A percentile compares a stretch with the other conserved stretches of the same genome.
These are phyloP conservation scores for Vigna radiata DNA, from an alignment of 306 rosid species.

Conservation along the genomic window DNA sequence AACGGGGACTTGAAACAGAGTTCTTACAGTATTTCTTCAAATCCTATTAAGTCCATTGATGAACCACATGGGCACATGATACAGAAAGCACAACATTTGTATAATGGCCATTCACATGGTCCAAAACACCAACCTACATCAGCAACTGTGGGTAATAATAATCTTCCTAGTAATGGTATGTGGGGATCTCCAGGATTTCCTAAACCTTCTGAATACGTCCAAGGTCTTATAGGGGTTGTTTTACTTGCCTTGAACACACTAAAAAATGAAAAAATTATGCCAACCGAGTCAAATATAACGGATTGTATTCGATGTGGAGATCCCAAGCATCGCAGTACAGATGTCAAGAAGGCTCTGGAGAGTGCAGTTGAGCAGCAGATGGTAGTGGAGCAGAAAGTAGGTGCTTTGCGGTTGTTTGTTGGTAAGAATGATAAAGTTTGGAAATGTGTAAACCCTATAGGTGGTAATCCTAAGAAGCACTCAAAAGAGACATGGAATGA, in stretches of 20 bases:
- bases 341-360: conserved; percentile 84
- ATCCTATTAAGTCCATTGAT: conserved; percentile 45
- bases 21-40: conserved; percentile 47
- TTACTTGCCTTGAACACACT: conserved; percentile 78
- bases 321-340: conserved; percentile 73
- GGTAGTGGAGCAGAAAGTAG: conserved; percentile 80
- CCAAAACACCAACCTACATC: conserved; percentile 52
- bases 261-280: conserved; percentile 75
- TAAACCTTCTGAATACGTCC: conserved; percentile 75
- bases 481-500: conserved; percentile 67
- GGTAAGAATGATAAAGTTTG: conserved; percentile 82
- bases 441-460: conserved; percentile 73
- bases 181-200: conserved; percentile 81
- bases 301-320: conserved; percentile 86
- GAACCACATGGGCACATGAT: conserved; percentile 59
- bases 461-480: conserved; percentile 65
- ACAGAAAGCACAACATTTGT: conserved; percentile 56
- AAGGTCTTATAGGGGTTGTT: conserved; percentile 86
- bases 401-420: conserved; percentile 67
- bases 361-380: conserved; percentile 76
- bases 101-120: conserved; percentile 54
- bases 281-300: conserved; percentile 76
- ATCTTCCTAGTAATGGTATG: conserved; percentile 54
- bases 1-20: conserved; percentile 58
- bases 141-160: conserved; percentile 46